Conservation (phyloP, 116 monocot species). For the Zostera marina region DNA sequence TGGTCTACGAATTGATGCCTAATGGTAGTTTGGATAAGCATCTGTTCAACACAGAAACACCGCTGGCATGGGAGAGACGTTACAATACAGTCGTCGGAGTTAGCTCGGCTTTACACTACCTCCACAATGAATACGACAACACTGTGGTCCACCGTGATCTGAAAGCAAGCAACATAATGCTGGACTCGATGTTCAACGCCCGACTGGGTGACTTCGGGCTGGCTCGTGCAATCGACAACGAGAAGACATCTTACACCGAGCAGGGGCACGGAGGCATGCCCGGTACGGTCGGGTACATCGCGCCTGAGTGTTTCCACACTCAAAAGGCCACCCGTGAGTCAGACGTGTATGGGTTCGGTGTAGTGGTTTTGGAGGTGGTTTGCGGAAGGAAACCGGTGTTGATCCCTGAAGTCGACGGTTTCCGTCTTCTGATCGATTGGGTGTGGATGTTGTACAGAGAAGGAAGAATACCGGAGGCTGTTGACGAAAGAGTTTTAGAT, state of each 20-base stretch:
- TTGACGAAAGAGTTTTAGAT: conserved; percentile 24
- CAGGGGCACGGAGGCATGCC: conserved; percentile 32
- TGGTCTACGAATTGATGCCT: conserved; percentile 93
- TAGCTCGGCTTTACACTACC: conserved; percentile 69
- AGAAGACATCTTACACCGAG: conserved; percentile 48
- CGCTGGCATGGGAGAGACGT: conserved; percentile 42
- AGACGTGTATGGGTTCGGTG: conserved; percentile 72
- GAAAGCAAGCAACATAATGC: conserved; percentile 76
- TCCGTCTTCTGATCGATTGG: conserved; percentile 44
- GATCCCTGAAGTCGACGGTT: conserved; percentile 13
- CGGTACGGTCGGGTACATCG: conserved; percentile 79
- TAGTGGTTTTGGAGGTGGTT: conserved; percentile 54
- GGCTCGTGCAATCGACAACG: conserved; percentile 58
- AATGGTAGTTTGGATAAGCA: conserved; percentile 82
- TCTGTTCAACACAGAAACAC: conserved; percentile 25
- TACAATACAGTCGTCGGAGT: conserved; percentile 42
- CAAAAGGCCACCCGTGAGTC: conserved; percentile 62
- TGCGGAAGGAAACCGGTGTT: conserved; percentile 42
- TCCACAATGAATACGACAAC: conserved; percentile 75
- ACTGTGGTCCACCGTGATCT: conserved; percentile 72
- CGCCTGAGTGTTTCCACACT: conserved; percentile 87
- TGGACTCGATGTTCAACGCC: conserved; percentile 59
- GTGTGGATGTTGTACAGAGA: conserved; percentile 65
- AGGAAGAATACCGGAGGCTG: conserved; percentile 34
- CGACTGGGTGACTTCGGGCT: conserved; percentile 92